phyloP scores from a whole-genome alignment of 1,284 basidiomycete genomes.

The Rhodotorula sp. region DNA sequence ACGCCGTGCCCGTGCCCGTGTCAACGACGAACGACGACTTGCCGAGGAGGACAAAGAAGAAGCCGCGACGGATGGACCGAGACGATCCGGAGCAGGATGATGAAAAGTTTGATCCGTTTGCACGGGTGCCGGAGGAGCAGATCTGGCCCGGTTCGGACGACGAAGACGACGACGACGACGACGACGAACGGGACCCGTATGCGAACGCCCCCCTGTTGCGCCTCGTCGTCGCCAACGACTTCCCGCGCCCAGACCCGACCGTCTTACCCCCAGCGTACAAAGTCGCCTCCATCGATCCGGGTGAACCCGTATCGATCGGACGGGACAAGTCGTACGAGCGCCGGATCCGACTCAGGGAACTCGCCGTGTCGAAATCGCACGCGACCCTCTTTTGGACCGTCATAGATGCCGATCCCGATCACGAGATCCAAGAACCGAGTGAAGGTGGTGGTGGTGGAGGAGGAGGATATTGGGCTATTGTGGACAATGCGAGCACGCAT shows the following conservation, averaged over 20 bases:
- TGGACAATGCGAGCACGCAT: conserved; percentile 35
- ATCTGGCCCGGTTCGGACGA: conserved; percentile 26
- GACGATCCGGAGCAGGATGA: conserved; percentile 9
- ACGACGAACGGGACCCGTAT: conserved; percentile 1
- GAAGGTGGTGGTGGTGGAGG: no score
- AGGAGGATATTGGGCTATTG: conserved; percentile 24
- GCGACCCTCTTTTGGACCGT: conserved; percentile 21
- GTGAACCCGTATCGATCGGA: conserved; percentile 31
- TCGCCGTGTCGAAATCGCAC: conserved; percentile 32
- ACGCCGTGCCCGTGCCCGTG: background rate
- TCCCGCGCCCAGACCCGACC: conserved; percentile 1
- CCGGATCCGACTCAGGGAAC: conserved; percentile 29
- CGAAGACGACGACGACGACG: background rate
- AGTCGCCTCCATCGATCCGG: conserved; percentile 29
- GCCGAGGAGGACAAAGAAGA: background rate
- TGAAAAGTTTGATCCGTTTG: background rate
- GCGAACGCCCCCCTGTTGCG: conserved; percentile 52
- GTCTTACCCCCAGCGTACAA: background rate
- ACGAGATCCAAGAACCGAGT: background rate
- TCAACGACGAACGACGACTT: background rate
- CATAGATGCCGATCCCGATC: background rate
- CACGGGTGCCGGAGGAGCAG: conserved; percentile 29
- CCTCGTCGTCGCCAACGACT: conserved; percentile 27
- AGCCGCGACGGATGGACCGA: background rate
- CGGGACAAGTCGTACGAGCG: conserved; percentile 33